These are phyloP conservation scores for Pythium plurisporium DNA, from an alignment of 352 stramenopile genomes.

Conservation along the genomic window DNA sequence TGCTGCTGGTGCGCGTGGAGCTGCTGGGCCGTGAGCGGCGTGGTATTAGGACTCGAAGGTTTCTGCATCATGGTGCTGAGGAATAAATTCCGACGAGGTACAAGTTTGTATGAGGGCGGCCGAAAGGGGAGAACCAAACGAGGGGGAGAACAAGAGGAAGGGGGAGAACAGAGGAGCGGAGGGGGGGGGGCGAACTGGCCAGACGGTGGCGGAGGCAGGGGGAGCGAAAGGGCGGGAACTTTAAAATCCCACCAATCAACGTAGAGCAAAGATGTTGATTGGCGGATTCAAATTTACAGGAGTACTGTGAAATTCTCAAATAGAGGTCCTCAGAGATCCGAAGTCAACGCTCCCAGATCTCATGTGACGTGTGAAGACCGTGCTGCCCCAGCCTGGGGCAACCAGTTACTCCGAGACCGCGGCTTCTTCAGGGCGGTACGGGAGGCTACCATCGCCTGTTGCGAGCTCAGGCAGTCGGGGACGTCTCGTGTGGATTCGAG, in stretches of 20 bases:
- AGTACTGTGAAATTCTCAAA: conserved; percentile 3
- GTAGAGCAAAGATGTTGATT: neutral
- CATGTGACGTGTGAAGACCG: too few species aligned
- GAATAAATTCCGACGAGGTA: conserved; percentile 69
- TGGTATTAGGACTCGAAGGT: conserved; percentile 85
- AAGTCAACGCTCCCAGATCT: too few species aligned
- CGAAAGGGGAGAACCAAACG: neutral
- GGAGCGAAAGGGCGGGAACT: conserved; percentile 1
- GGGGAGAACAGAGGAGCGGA: neutral
- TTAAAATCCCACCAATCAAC: conserved; percentile 24
- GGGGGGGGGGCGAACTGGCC: neutral
- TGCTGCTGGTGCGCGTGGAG: conserved; percentile 19
- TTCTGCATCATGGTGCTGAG: conserved; percentile 40
- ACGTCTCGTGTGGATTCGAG: neutral
- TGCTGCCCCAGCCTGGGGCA: too few species aligned
- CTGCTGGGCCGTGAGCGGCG: conserved; percentile 17
- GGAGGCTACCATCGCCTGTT: too few species aligned
- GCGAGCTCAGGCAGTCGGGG: conserved; percentile 4
- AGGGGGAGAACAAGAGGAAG: neutral
- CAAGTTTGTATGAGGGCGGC: conserved; percentile 33
- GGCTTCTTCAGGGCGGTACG: too few species aligned
- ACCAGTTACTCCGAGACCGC: too few species aligned
- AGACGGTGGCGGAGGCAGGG: neutral
- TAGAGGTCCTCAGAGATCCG: too few species aligned
- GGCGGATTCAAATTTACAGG: conserved; percentile 14